Conservation (phyloP, 2,329 filamentous ascomycete species). For the Colletotrichum camelliae region DNA sequence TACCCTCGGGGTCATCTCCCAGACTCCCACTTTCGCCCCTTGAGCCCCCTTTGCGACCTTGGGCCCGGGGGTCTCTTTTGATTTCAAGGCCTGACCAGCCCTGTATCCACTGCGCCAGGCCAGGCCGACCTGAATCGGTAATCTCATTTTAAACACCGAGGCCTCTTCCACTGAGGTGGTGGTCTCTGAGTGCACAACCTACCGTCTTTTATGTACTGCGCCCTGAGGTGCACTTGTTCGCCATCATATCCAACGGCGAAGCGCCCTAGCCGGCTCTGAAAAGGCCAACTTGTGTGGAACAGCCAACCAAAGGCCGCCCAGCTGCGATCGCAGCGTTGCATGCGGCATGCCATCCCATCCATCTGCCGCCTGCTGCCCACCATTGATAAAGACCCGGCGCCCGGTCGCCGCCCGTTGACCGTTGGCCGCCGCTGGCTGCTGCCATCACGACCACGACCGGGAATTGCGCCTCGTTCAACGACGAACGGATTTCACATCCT, state of each 20-base stretch:
- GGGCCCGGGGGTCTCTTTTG: background rate
- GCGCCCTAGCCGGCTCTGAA: conserved; percentile 1
- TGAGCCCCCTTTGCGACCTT: background rate
- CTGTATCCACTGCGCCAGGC: conserved; percentile 11
- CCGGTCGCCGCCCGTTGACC: background rate
- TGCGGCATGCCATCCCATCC: conserved; percentile 3
- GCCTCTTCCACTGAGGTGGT: background rate
- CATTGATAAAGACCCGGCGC: background rate
- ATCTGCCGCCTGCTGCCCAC: conserved; percentile 2
- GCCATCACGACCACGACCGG: background rate
- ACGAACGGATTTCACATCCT: background rate
- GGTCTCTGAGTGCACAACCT: background rate
- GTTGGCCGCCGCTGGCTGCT: background rate
- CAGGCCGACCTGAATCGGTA: conserved; percentile 14
- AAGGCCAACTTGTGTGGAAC: background rate
- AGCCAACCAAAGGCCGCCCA: background rate
- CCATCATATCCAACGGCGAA: background rate
- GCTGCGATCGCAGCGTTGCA: background rate
- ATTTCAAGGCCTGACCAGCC: conserved; percentile 12
- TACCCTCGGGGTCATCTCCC: conserved; percentile 11
- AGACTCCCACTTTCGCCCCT: conserved; percentile 14
- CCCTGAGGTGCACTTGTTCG: background rate
- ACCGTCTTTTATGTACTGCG: background rate
- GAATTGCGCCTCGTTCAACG: background rate
- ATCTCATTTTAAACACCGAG: conserved; percentile 8